Conservation (phyloP, 2,329 filamentous ascomycete species). For the Stylonectria norvegica region DNA sequence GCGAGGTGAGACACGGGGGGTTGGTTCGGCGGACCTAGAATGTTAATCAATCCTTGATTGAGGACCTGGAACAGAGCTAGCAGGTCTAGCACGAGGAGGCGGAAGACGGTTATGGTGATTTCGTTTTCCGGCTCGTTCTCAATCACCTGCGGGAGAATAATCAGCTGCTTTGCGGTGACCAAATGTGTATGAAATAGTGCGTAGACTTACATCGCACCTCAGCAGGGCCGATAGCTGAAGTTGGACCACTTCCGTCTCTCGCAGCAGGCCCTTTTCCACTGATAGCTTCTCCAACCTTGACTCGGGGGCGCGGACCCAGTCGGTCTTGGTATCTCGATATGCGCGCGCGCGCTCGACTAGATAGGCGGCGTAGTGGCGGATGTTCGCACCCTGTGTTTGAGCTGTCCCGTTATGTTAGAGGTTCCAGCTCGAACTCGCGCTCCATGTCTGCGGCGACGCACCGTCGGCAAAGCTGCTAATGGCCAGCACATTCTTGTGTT, state of each 20-base stretch:
- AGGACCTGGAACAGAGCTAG: conserved; percentile 88
- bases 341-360: conserved; percentile 77
- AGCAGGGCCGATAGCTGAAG: conserved; percentile 80
- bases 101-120: conserved; percentile 91
- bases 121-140: conserved; percentile 91
- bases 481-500: conserved; percentile 77
- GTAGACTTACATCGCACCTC: conserved; percentile 74
- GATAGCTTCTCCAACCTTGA: conserved; percentile 78
- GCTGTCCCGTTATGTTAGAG: conserved; percentile 48
- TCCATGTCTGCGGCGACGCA: conserved; percentile 42
- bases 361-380: conserved; percentile 86
- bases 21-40: conserved; percentile 64
- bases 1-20: conserved; percentile 10
- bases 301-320: conserved; percentile 84
- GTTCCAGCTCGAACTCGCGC: background rate
- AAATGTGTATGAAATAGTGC: background rate
- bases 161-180: too few relatives aligned
- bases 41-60: conserved; percentile 96
- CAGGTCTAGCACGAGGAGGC: conserved; percentile 85
- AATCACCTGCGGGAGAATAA: conserved; percentile 62
- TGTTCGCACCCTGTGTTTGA: conserved; percentile 92
- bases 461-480: conserved; percentile 91
- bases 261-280: conserved; percentile 86
- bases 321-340: conserved; percentile 78
- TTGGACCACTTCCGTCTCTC: conserved; percentile 90